Evolutionary conservation across 352 stramenopile species (phyloP), one percentile per base, ranked within the genome.

Genomic region (Globisporangium orthogonon): DNA sequence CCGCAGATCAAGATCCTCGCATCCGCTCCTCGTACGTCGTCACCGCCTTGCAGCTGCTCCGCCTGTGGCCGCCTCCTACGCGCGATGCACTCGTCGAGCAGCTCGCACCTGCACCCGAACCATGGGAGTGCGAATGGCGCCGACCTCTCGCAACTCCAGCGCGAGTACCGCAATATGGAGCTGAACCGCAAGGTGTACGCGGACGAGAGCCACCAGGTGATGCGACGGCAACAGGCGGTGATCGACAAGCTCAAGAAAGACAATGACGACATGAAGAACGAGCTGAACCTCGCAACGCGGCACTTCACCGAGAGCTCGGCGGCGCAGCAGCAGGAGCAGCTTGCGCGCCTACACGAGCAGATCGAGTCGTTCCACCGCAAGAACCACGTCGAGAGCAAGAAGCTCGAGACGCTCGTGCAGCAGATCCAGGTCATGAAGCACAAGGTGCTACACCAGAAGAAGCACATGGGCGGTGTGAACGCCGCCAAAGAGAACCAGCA

Each of bases 91-190:
- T 48, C 56, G 2, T 63, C 58, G 33, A 63, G 50, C 46, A 63
- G 58, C 52, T 52, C 50, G 35, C 4, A 54, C 51, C 44, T 63
- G 51, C 58, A 63, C 29, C 44, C 47, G 28, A 50, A 18, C 29
- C 15, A n/a, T 45, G 17, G 40, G 13, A 45, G n/a, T n/a, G 40
- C 41, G 49, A 76, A 74, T 68, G 62, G 65, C 11, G 62, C 54
- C 28, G 87, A 98, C 69, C 75, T 98, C 49, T 80, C 85, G 66
- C 86, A 97, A 67, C 81, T 98, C 48, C 94, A 98, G 73, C 80
- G 90, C 39, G 92, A 98, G 71, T 98, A 98, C 63, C 85, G 91
- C 52, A 97, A 98, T 61, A 98, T 98, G 95, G 93, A 98, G 75
- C 75, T 97, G n/a, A 98, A 98, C 74, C 88, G 94, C 59, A 91